A percentile compares a stretch with the other conserved stretches of the same genome.
Evolutionary conservation across 2,329 filamentous ascomycete species (phyloP).

Genomic region (Arthrobotrys musiformis): DNA sequence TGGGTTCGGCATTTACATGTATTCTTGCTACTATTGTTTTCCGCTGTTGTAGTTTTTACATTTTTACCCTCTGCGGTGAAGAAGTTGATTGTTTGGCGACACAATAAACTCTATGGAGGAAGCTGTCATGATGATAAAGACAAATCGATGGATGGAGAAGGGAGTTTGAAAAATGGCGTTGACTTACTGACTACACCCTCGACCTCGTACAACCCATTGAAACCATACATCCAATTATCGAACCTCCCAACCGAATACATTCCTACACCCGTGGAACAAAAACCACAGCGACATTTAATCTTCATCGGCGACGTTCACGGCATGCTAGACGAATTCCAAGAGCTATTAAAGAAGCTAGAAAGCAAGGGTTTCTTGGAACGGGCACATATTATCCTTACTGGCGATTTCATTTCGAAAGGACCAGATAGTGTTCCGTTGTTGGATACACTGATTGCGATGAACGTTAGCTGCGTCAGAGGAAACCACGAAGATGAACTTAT

Average conservation of each 20-base stretch:
- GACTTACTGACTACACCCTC: constrained; percentile 19
- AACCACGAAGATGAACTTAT: constrained; percentile 92
- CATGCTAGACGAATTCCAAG: constrained; percentile 65
- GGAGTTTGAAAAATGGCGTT: background rate
- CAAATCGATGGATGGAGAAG: background rate
- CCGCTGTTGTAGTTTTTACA: constrained; percentile 48
- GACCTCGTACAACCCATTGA: constrained; percentile 22
- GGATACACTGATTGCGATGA: constrained; percentile 76
- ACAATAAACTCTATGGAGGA: constrained; percentile 41
- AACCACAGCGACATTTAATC: constrained; percentile 71
- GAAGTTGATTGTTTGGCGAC: constrained; percentile 47
- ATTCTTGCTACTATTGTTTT: constrained; percentile 31
- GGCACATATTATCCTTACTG: constrained; percentile 80
- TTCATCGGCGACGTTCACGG: constrained; percentile 94
- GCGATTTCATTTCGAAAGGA: constrained; percentile 86
- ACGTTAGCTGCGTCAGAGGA: constrained; percentile 84
- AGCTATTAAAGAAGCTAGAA: constrained; percentile 31
- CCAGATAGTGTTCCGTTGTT: constrained; percentile 84
- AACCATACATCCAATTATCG: constrained; percentile 45
- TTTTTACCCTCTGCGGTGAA: constrained; percentile 30
- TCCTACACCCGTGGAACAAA: constrained; percentile 17
- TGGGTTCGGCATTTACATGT: constrained; percentile 37
- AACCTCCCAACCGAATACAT: constrained; percentile 37
- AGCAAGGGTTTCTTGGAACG: constrained; percentile 37
- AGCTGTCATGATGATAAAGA: constrained; percentile 40